Percentiles rank a stretch among this genome's conserved stretches.
Evolutionary conservation across 345 rosid genomes (phyloP).

Genomic region (Psidium guajava): DNA sequence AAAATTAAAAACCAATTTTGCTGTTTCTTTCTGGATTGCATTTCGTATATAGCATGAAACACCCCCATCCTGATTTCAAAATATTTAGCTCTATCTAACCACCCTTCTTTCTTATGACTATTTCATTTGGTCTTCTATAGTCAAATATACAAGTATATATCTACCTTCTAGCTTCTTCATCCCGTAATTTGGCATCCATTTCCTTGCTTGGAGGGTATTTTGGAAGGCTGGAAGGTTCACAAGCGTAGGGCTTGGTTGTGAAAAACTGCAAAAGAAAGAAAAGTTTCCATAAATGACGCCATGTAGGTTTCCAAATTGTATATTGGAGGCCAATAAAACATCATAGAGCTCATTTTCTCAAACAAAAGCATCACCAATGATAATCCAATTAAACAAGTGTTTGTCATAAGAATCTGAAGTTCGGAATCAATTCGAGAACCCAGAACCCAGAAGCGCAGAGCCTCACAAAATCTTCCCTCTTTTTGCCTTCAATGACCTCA

Average conservation of each 20-base stretch:
- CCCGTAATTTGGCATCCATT: conserved; percentile 72
- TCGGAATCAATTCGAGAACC: neutral
- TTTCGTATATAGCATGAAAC: neutral
- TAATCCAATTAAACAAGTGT: neutral
- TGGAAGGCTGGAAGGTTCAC: conserved; percentile 75
- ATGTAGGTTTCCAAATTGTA: neutral
- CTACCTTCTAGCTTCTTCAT: conserved; percentile 83
- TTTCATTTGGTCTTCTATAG: neutral
- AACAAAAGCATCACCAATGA: neutral
- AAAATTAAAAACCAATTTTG: neutral
- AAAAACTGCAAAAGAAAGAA: conserved; percentile 48
- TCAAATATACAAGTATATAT: neutral
- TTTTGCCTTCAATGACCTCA: neutral
- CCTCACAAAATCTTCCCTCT: neutral
- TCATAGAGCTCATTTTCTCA: neutral
- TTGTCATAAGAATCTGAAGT: neutral
- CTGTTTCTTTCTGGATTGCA: neutral
- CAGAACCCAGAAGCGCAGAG: neutral
- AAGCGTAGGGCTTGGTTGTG: conserved; percentile 54
- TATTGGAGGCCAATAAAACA: neutral
- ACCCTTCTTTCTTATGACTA: neutral
- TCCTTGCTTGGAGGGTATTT: conserved; percentile 80
- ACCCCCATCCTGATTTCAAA: neutral
- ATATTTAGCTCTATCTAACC: too few species aligned
- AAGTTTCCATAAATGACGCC: neutral